Evolutionary conservation across 257 asterid genomes (phyloP), one percentile per base, ranked within the genome.

Genomic region (Solanum microdontum): DNA sequence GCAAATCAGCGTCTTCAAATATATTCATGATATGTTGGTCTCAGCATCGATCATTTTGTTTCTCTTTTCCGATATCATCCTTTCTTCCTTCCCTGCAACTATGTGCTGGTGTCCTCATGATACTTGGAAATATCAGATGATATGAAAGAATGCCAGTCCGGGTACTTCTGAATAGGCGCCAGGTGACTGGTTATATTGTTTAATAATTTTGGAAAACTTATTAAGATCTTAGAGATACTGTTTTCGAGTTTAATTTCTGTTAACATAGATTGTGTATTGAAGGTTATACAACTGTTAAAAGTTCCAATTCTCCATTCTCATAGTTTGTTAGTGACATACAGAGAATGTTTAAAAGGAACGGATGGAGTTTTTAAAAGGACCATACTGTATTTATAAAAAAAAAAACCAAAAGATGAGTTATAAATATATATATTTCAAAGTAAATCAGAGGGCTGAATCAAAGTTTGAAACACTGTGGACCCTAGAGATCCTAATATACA

Each of bases 151-250:
- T 87, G 98, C 96, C 94, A 91, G 93, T 93, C 96, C 96, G 91
- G 95, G 94, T 92, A 94, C 85, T 37, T 90, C 68, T 84, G 89
- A 86, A 85, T 51, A 89, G 93, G 92, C 87, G 80, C 92, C 87
- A 55, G 84, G 98, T 88, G 98, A 94, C 94, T 93, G 96, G 96
- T 92, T 69, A 70, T 86, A 69, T 86, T 90, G 87, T 91, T 87
- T 87, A 86, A 92, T 93, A 91, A 93, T 84, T 77, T 84, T 70
- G 24, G 51, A 1, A 69, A 74, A 82, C 66, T 80, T 88, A 55
- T 87, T 88, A 58, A 69, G 73, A 21, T 87, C 69, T 84, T 45
- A 89, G 58, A 80, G 66, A 86, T 30, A 30, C 68, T 86, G 86
- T 15, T 87, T 84, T 55, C 55, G 32, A 70, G 32, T 75, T 66